Base-by-base conservation (phyloP, 352 stramenopile genomes). In the Thalassiosira exigua region DNA sequence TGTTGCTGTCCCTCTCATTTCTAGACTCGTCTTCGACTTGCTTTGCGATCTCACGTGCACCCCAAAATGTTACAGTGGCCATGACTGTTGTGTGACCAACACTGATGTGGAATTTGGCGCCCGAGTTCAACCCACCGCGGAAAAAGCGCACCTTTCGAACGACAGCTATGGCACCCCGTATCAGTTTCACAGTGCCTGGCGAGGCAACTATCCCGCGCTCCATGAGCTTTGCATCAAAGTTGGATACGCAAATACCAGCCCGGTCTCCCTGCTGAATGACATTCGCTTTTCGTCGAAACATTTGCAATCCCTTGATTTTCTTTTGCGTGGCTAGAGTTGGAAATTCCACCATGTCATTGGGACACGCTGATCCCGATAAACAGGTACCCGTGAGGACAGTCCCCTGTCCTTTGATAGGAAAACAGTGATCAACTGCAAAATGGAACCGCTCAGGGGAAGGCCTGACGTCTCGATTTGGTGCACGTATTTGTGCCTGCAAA, bases 281-380 rank as follows among this genome's bases (percentile, higher is more conserved):
- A 30, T 87, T 65, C 2, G 98, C 96, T 22, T 92, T 90, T 50
- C 93, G 88, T 78, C 96, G 95, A 84, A 99, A 99, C 90, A 98
- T 98, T 86, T 99, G 97, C 73, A 99, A 94, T 26, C 92, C 97
- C 78, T 99, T 99, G 65, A 99, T 93, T 79, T 98, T 98, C 33
- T 96, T 94, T 61, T 94, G 90, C 1, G 95, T 73, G n/a, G 84
- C 81, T 4, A 97, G 68, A 24, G 91, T 91, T 21, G 96, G 93
- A 59, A 99, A 91, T 69, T 99, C 96, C 21, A 99, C 86, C 17
- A 94, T 92, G 50, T 99, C 92, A 76, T 96, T 96, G 0, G 98
- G 94, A 2, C 69, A 46, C 0, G 98, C 56, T 19, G 72, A 84
- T 39, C 97, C 97, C 0, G 85, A 92, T 9, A 99, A 79, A 56